phyloP scores from a whole-genome alignment of 139 green algal genomes.

The Dunaliella primolecta region DNA sequence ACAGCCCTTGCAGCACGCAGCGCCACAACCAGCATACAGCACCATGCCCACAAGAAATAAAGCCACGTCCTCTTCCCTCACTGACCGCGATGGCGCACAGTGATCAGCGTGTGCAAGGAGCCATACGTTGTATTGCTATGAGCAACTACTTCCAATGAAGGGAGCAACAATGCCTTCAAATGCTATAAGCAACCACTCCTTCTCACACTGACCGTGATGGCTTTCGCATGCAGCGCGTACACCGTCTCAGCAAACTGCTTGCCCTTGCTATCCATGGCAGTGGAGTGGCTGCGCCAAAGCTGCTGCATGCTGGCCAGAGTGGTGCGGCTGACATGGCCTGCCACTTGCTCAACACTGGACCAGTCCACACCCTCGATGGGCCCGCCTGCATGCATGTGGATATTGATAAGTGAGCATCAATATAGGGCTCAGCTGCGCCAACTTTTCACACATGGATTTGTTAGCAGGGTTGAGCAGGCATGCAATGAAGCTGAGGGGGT shows the following conservation, averaged over 20 bases:
- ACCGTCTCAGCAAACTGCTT: slow-evolving; percentile 26
- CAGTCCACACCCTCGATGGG: slow-evolving; percentile 26
- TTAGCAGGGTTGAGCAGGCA: too few species aligned
- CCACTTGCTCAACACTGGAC: slow-evolving; percentile 31
- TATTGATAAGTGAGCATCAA: too few species aligned
- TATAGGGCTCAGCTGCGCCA: too few species aligned
- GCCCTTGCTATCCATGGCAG: slow-evolving; percentile 34
- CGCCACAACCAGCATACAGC: too few species aligned
- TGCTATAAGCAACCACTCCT: neutral
- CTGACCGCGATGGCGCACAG: neutral
- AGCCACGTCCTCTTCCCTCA: too few species aligned
- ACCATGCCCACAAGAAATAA: too few species aligned
- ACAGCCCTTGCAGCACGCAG: too few species aligned
- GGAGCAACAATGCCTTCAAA: neutral
- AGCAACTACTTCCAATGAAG: neutral
- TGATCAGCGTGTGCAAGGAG: neutral
- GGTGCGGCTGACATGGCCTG: slow-evolving; percentile 34
- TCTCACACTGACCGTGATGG: slow-evolving; percentile 8
- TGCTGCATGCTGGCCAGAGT: slow-evolving; percentile 41
- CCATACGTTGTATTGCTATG: neutral
- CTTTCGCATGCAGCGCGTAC: slow-evolving; percentile 21
- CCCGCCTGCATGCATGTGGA: neutral
- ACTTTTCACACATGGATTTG: too few species aligned
- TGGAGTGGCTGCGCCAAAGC: slow-evolving; percentile 36
- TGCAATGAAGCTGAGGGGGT: too few species aligned